These are phyloP conservation scores for Polyporus arcularius DNA, from an alignment of 768 basidiomycete species.

Conservation along the genomic window DNA sequence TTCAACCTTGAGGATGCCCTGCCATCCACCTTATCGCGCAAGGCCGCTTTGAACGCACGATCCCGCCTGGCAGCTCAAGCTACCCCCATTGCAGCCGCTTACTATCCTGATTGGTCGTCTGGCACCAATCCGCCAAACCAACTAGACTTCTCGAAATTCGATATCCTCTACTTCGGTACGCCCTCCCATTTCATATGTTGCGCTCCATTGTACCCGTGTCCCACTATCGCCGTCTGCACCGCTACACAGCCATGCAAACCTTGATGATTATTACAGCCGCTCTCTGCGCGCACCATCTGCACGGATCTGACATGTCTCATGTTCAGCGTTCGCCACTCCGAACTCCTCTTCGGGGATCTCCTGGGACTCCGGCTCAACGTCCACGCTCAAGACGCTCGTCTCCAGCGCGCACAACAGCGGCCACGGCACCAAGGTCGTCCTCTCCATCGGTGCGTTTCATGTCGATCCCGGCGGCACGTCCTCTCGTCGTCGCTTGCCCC, in stretches of 20 bases:
- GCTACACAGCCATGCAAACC: slow-evolving; percentile 7
- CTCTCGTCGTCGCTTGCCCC: not conserved
- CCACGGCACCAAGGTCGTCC: slow-evolving; percentile 61
- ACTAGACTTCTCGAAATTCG: slow-evolving; percentile 65
- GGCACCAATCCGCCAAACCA: slow-evolving; percentile 51
- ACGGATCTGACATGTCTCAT: slow-evolving; percentile 17
- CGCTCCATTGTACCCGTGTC: not conserved
- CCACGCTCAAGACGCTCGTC: slow-evolving; percentile 59
- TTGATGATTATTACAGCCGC: not conserved
- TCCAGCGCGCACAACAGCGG: slow-evolving; percentile 54
- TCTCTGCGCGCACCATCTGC: not conserved
- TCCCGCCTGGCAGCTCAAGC: slow-evolving; percentile 28
- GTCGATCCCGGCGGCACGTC: not conserved
- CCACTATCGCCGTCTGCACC: slow-evolving; percentile 10
- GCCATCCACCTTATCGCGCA: slow-evolving; percentile 47
- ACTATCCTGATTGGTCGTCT: slow-evolving; percentile 55
- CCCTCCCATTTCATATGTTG: slow-evolving; percentile 1
- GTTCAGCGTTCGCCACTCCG: slow-evolving; percentile 68
- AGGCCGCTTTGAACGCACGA: slow-evolving; percentile 31
- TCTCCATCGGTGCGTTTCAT: slow-evolving; percentile 57
- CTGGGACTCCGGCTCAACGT: slow-evolving; percentile 52
- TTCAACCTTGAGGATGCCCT: slow-evolving; percentile 49
- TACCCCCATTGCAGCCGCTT: slow-evolving; percentile 43
- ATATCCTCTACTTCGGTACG: slow-evolving; percentile 66
- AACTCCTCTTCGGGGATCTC: slow-evolving; percentile 53